phyloP scores from a whole-genome alignment of 2,329 filamentous ascomycete genomes.

The Paraphaeosphaeria sporulosa region DNA sequence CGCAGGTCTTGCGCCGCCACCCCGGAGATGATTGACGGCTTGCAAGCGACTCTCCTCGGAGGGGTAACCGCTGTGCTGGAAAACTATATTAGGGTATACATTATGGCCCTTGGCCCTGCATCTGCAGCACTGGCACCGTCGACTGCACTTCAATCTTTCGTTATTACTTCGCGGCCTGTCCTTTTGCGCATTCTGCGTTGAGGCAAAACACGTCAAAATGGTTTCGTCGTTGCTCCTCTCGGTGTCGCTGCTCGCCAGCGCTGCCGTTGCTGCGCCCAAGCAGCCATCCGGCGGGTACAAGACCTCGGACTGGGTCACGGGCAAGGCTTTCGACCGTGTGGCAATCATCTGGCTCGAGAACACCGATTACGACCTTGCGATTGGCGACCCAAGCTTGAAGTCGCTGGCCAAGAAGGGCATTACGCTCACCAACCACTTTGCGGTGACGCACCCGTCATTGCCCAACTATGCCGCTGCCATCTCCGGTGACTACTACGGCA shows the following conservation, averaged over 20 bases:
- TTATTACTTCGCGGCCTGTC: background rate
- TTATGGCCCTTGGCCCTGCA: background rate
- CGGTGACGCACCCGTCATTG: constrained; percentile 73
- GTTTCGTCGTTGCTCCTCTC: constrained; percentile 19
- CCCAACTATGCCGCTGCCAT: constrained; percentile 77
- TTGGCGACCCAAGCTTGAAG: constrained; percentile 66
- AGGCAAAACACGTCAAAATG: constrained; percentile 8
- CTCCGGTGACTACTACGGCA: constrained; percentile 76
- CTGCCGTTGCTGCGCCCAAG: constrained; percentile 1
- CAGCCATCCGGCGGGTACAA: background rate
- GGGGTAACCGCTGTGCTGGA: background rate
- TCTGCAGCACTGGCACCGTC: constrained; percentile 2
- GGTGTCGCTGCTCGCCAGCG: constrained; percentile 18
- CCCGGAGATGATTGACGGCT: constrained; percentile 2
- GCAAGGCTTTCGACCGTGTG: constrained; percentile 76
- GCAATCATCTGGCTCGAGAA: constrained; percentile 82
- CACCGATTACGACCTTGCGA: constrained; percentile 70
- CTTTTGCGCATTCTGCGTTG: background rate
- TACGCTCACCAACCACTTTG: constrained; percentile 62
- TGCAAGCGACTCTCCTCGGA: background rate
- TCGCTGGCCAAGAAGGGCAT: constrained; percentile 70
- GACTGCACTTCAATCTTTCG: background rate
- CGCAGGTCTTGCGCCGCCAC: background rate
- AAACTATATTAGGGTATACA: constrained; percentile 1
- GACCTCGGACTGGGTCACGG: constrained; percentile 67